These are phyloP conservation scores for Macrolepiota dolichaula DNA, from an alignment of 768 basidiomycete species.

Conservation along the genomic window DNA sequence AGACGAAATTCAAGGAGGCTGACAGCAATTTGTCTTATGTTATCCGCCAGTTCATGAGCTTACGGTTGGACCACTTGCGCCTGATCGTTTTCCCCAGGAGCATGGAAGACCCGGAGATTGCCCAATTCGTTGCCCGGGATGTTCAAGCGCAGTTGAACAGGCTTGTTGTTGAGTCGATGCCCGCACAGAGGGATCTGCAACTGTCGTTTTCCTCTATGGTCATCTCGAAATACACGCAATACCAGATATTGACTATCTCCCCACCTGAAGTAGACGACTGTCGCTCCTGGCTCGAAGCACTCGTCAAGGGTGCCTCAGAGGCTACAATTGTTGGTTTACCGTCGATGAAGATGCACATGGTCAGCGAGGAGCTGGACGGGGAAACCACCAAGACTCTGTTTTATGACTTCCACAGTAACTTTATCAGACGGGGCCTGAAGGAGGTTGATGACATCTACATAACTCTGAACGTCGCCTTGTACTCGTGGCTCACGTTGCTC, in stretches of 20 bases:
- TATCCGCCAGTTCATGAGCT: constrained; percentile 71
- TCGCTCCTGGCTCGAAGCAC: constrained; percentile 54
- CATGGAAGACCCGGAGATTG: constrained; percentile 75
- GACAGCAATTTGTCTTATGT: constrained; percentile 56
- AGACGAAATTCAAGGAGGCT: constrained; percentile 65
- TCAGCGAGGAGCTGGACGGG: constrained; percentile 55
- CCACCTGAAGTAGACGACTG: constrained; percentile 30
- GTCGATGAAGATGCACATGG: constrained; percentile 80
- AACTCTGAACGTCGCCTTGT: constrained; percentile 77
- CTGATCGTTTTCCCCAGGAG: constrained; percentile 77
- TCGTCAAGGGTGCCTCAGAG: constrained; percentile 61
- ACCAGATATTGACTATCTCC: constrained; percentile 40
- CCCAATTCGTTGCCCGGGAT: constrained; percentile 65
- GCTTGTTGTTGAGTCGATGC: constrained; percentile 44
- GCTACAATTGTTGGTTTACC: constrained; percentile 80
- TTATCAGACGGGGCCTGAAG: constrained; percentile 50
- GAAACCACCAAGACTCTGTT: constrained; percentile 39
- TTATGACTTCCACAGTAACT: constrained; percentile 74
- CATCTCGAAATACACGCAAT: constrained; percentile 70
- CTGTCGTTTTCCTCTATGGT: constrained; percentile 75
- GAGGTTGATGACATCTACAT: constrained; percentile 80
- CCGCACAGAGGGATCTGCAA: constrained; percentile 60
- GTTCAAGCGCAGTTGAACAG: constrained; percentile 73
- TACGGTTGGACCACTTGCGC: constrained; percentile 61
- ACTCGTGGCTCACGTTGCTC: constrained; percentile 76